Evolutionary conservation across 495 filamentous ascomycete genomes (phyloP).

Genomic region (Xeromyces bisporus): DNA sequence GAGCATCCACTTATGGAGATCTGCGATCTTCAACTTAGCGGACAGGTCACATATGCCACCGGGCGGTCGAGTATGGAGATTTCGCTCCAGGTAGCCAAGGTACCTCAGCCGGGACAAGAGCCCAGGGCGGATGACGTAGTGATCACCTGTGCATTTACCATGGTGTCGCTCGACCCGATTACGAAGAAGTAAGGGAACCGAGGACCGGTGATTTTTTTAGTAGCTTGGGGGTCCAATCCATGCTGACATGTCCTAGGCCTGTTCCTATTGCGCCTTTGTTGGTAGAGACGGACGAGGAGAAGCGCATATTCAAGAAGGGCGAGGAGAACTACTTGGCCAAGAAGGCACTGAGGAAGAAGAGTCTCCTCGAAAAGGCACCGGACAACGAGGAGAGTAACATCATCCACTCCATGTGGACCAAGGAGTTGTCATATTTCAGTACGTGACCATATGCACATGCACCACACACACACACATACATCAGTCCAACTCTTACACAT

Average conservation of each 20-base stretch:
- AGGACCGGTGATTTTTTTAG: too few relatives aligned
- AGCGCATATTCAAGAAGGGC: conserved; percentile 46
- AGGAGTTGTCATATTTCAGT: conserved; percentile 49
- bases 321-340: conserved; percentile 62
- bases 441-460: conserved; percentile 4
- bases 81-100: conserved; percentile 56
- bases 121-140: conserved; percentile 52
- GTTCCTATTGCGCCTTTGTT: conserved; percentile 40
- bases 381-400: conserved; percentile 62
- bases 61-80: conserved; percentile 71
- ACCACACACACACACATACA: neutral
- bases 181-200: conserved; percentile 52
- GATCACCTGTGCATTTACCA: conserved; percentile 70
- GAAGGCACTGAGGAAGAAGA: conserved; percentile 44
- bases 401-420: conserved; percentile 67
- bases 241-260: conserved; percentile 29
- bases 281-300: conserved; percentile 55
- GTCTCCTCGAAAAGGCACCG: conserved; percentile 53
- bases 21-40: conserved; percentile 65
- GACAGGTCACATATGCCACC: conserved; percentile 66
- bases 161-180: conserved; percentile 60
- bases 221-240: too few relatives aligned
- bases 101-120: conserved; percentile 35
- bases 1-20: conserved; percentile 57
- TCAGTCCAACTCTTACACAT: conserved; percentile 1